Evolutionary conservation across 805 yeast species (phyloP).

Genomic region (Metschnikowia cubensis): DNA sequence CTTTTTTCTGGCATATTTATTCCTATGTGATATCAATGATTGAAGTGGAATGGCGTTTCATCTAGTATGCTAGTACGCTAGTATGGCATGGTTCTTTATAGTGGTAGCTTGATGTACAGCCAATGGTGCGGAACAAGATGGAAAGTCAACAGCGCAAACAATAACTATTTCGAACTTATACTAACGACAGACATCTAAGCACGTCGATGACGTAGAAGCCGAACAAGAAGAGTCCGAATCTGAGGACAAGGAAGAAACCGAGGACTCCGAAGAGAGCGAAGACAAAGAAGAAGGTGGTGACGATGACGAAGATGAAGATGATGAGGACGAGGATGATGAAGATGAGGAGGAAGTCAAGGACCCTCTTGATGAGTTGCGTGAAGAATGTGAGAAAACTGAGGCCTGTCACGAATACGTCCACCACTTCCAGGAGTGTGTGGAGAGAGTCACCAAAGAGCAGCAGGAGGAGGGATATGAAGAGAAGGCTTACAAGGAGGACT

Average conservation of each 20-base stretch:
- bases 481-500: constrained; percentile 85
- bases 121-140: background rate
- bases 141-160: background rate
- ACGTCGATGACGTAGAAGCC: constrained; percentile 9
- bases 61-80: background rate
- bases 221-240: constrained; percentile 6
- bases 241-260: constrained; percentile 24
- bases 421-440: constrained; percentile 92
- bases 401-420: constrained; percentile 73
- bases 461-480: constrained; percentile 83
- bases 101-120: no score
- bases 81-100: no score
- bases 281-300: constrained; percentile 40
- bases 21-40: no score
- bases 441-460: constrained; percentile 84
- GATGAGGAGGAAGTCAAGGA: constrained; percentile 18
- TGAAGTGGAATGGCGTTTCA: background rate
- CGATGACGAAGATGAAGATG: constrained; percentile 65
- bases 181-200: constrained; percentile 12
- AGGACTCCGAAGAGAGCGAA: constrained; percentile 31
- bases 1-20: background rate
- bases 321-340: constrained; percentile 60
- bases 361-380: constrained; percentile 24
- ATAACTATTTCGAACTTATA: background rate
- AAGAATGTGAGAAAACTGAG: constrained; percentile 63